Evolutionary conservation across 1,139 yeast genomes (phyloP).

Genomic region (Kurtzmaniella quercitrusa): DNA sequence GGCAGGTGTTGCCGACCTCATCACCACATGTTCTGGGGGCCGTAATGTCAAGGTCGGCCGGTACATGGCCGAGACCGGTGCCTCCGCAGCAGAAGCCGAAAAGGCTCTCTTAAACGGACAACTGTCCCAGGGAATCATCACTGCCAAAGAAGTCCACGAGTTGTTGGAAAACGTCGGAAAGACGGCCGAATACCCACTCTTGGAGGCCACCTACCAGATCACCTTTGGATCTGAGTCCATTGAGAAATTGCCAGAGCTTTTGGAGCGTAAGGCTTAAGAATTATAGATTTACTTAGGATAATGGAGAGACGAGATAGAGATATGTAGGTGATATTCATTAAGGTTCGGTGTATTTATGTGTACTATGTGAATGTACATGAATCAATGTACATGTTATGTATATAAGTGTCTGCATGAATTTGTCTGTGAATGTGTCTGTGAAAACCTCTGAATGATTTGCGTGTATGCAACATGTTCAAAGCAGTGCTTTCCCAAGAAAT

Average conservation of each 20-base stretch:
- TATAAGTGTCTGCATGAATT: no score
- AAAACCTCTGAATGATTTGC: no score
- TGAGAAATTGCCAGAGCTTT: constrained; percentile 39
- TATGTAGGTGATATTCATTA: no score
- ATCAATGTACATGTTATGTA: no score
- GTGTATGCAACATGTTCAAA: no score
- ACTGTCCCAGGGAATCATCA: constrained; percentile 47
- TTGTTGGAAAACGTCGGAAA: constrained; percentile 32
- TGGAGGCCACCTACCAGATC: constrained; percentile 47
- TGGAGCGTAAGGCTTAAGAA: constrained; percentile 15
- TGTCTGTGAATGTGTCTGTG: no score
- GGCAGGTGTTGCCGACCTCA: constrained; percentile 51
- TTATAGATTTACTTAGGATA: neutral
- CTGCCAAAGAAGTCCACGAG: constrained; percentile 47
- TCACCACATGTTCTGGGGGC: constrained; percentile 48
- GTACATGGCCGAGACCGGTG: constrained; percentile 46
- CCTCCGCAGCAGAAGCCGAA: constrained; percentile 39
- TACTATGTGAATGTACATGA: no score
- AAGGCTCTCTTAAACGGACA: constrained; percentile 45
- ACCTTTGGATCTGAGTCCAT: constrained; percentile 39
- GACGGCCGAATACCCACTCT: constrained; percentile 38
- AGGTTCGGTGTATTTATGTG: no score
- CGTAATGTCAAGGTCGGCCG: constrained; percentile 47
- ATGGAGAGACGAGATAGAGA: no score
- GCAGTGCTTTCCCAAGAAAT: no score